Base-by-base conservation (phyloP, 306 rosid species). In the Abrus pulchellus region DNA sequence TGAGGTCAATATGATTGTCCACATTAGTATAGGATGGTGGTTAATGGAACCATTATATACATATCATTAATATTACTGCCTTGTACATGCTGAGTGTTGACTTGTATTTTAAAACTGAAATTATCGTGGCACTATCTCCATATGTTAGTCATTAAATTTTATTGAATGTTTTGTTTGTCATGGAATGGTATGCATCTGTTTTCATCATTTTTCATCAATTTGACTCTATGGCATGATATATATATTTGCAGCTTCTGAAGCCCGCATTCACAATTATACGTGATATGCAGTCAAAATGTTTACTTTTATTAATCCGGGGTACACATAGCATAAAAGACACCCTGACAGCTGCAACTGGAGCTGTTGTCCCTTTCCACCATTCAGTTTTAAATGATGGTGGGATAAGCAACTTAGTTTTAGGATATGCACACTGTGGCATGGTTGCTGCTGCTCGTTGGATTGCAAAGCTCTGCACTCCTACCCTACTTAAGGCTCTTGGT, bases 381-480 rank as follows among this genome's bases (percentile, higher is more conserved):
- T 92, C 91, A 0, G 94, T 93, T 84, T 77, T 93, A 85, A 92
- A 87, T 79, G 99, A 93, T 80, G 99, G 99, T 84, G 99, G 99
- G 79, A 83, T 95, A 81, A 91, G 94, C 89, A 95, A 95, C 85
- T 85, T 95, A 70, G 88, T 95, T 83, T 88, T 95, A 66, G 99
- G 99, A 72, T 95, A 95, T 87, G 99, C 99, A 30, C 99, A 95
- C 75, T 95, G 94, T 75, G 99, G 99, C 72, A 95, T 95, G 99
- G 99, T 95, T 85, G 99, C 97, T 81, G 97, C 99, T 62, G 99
- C 98, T 73, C 93, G 98, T 44, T 95, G 99, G 99, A 95, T 91
- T 84, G 97, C 99, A 66, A 95, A 89, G 94, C 94, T 93, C 53
- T 89, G 91, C 85, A 86, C 94, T 82, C 98, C 99, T 78, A 88